Base-by-base conservation (phyloP, 1,284 basidiomycete genomes). In the Ganoderma meredithae region DNA sequence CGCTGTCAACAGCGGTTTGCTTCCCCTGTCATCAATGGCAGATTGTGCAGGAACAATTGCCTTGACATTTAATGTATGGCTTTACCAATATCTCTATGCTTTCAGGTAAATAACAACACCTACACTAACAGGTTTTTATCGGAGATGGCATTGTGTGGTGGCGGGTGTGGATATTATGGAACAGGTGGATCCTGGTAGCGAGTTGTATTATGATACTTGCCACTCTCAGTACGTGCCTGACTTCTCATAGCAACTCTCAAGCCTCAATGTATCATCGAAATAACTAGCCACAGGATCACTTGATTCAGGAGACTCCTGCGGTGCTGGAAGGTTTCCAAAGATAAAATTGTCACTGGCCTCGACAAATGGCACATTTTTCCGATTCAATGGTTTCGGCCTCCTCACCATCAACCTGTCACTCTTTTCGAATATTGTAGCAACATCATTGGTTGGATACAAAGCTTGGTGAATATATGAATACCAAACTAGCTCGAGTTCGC, bases 141-240 rank as follows among this genome's bases (percentile, higher is more conserved):
- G 40, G 59, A 39, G 59, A 60, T 25, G 36, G 40, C 4, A 41
- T 60, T 9, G 59, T 60, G 10, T 60, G 59, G 59, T 60, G 59
- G 59, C 9, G 59, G 15, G 59, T 27, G 25, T 60, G 59, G 36
- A 40, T 60, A 10, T 5, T 60, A 3, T 60, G 59, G 59, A 12
- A 39, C 1, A 7, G 39, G 9, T 12, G 15, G 13, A 8, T 60
- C n/a, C 59, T 41, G 1, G 1, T 17, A 9, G 15, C 13, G 1
- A 22, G 19, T 17, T n/a, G 22, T 9, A 1, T 41, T 6, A 12
- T 60, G 3, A 1, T 60, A 17, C 22, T 41, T 5, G 59, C 59
- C 2, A 60, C 59, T 3, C n/a, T 53, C 13, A 25, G 52, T 60
- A 27, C 59, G 59, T 60, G 1, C 31, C 31, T 0, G 3, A 31